These are phyloP conservation scores for Cardiospermum halicacabum DNA, from an alignment of 345 rosid genomes.

Conservation along the genomic window DNA sequence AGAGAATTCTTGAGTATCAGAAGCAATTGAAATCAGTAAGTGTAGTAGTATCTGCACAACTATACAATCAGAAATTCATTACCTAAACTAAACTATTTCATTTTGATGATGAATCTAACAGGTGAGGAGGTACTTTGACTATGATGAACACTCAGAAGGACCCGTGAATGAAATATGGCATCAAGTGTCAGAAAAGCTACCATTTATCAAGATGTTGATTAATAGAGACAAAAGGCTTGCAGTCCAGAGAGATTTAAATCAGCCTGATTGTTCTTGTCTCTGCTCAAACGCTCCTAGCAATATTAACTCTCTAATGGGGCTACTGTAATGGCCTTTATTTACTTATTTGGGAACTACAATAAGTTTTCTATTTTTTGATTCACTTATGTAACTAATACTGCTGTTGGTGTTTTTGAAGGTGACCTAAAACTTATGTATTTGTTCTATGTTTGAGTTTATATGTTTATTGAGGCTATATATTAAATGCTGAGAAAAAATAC, in stretches of 20 bases:
- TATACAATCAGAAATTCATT: no score
- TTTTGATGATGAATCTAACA: slow-evolving; percentile 7
- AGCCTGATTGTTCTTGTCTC: slow-evolving; percentile 68
- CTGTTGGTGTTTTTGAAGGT: no score
- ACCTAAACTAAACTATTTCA: neutral
- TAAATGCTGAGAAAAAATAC: no score
- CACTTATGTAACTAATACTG: no score
- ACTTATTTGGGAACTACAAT: no score
- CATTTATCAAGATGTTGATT: slow-evolving; percentile 74
- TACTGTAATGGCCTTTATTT: neutral
- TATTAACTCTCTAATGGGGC: neutral
- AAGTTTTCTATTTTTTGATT: no score
- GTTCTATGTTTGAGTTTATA: no score
- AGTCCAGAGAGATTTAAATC: slow-evolving; percentile 38
- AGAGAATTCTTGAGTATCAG: slow-evolving; percentile 68
- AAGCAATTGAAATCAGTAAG: slow-evolving; percentile 56
- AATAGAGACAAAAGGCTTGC: slow-evolving; percentile 77
- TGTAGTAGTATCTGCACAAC: no score
- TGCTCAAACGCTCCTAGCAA: slow-evolving; percentile 25
- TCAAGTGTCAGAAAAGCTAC: slow-evolving; percentile 71
- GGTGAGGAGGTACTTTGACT: slow-evolving; percentile 55
- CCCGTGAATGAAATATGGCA: slow-evolving; percentile 87
- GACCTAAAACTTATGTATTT: no score
- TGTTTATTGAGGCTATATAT: no score
- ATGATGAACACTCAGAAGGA: slow-evolving; percentile 57